Percentiles rank a stretch among this genome's conserved stretches.
phyloP scores from a whole-genome alignment of 495 filamentous ascomycete genomes.

The Amniculicola lignicola region DNA sequence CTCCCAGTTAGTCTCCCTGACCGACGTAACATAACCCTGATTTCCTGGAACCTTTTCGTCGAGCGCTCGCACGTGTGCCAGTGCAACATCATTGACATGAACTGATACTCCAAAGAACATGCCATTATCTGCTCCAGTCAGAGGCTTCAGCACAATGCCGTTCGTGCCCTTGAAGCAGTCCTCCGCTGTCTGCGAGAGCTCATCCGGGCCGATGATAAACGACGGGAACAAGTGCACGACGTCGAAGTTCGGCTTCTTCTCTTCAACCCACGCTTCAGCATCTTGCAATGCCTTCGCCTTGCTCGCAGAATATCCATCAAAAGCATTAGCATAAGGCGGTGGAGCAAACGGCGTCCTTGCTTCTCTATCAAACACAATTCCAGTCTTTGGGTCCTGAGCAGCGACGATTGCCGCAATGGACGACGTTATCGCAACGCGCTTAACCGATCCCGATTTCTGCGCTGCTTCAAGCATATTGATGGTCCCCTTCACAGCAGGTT shows the following conservation, averaged over 20 bases:
- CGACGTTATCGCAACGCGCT: slow-evolving; percentile 47
- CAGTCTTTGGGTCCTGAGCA: too few relatives aligned
- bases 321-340: slow-evolving; percentile 10
- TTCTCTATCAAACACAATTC: not conserved
- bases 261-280: slow-evolving; percentile 45
- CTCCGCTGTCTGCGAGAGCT: slow-evolving; percentile 39
- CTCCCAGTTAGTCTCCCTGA: slow-evolving; percentile 4
- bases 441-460: slow-evolving; percentile 35
- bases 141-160: not conserved
- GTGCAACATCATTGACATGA: slow-evolving; percentile 26
- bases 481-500: slow-evolving; percentile 43
- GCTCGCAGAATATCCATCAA: slow-evolving; percentile 40
- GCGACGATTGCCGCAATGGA: slow-evolving; percentile 42
- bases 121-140: not conserved
- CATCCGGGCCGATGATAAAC: slow-evolving; percentile 47
- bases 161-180: slow-evolving; percentile 32
- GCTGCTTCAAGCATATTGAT: slow-evolving; percentile 45
- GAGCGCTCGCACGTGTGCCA: slow-evolving; percentile 24
- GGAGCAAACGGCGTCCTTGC: not conserved
- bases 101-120: not conserved
- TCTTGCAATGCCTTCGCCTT: slow-evolving; percentile 44
- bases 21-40: slow-evolving; percentile 12
- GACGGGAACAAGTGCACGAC: slow-evolving; percentile 49
- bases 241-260: slow-evolving; percentile 46
- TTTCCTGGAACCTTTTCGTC: slow-evolving; percentile 20